Evolutionary conservation across 1,284 basidiomycete species (phyloP), one percentile per base, ranked within the genome.

Genomic region (Ceratobasidium sp.): DNA sequence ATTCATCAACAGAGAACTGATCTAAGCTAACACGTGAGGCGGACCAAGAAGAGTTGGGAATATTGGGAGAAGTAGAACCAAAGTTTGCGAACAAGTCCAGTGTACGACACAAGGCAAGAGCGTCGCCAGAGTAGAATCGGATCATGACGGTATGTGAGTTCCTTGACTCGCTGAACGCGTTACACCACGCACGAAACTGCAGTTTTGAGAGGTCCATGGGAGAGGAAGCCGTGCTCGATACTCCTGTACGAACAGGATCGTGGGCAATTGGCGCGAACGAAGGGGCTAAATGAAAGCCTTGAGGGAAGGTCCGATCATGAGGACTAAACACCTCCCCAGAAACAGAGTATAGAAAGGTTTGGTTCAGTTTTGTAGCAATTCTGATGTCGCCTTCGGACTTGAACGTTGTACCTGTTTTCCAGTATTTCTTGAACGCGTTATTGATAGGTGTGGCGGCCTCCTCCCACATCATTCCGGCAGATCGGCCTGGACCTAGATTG

Each of bases 391-490:
- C n/a, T 50, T 17, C 57, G 3, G 23, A 57, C 4, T 23, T 73
- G 28, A 73, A 62, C 3, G 57, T 73, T 3, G 70, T 73, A 4
- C 70, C 70, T 12, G 70, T 73, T 28, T 73, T 42, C 70, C 70
- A 73, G 59, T 73, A 73, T 52, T 46, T 23, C 26, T 7, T 50
- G 46, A 62, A 73, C 13, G 59, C 28, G 12, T n/a, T 42, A 13
- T 40, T 20, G 20, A 73, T 57, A 3, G 59, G 42, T 28, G 28
- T 10, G 23, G 28, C 23, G 12, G 70, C 70, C 6, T 62, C 7
- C 23, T n/a, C 20, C 70, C 70, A 73, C n/a, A 73, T 26, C 70
- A 73, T 73, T 28, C 70, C 70, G 13, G 70, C 70, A 12, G 57
- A 62, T 1, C 56, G 59, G 40, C 56, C 59, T 15, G 70, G 40